These are phyloP conservation scores for Gracilaria domingensis DNA, from an alignment of 23 red algal genomes.

Conservation along the genomic window DNA sequence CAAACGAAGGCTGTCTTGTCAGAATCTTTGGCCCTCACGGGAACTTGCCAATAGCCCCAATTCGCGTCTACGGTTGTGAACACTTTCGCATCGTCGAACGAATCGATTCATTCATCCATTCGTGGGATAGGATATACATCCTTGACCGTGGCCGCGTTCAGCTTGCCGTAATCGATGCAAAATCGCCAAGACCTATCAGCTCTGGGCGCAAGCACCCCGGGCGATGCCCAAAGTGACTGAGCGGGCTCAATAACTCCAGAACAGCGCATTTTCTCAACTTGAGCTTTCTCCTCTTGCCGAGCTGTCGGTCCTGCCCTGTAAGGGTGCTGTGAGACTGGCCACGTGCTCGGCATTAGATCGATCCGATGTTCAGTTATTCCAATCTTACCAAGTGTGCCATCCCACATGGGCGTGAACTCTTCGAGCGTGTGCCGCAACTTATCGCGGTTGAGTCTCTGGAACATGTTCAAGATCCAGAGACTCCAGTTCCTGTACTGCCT, in stretches of 20 bases:
- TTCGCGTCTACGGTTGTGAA: constrained; percentile 6
- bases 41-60: not conserved
- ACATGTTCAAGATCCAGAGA: too few relatives aligned
- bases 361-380: constrained; percentile 8
- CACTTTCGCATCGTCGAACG: not conserved
- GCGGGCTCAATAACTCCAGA: constrained; percentile 14
- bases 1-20: not conserved
- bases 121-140: not conserved
- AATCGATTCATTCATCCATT: constrained; percentile 14
- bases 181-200: not conserved
- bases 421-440: not conserved
- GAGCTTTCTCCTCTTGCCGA: not conserved
- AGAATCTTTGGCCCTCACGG: not conserved
- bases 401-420: constrained; percentile 4
- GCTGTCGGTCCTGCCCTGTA: not conserved
- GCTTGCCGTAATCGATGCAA: not conserved
- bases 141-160: not conserved
- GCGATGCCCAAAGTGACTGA: not conserved
- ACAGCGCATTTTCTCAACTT: not conserved
- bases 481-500: too few relatives aligned
- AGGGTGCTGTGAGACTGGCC: not conserved
- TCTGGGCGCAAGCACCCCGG: not conserved
- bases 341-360: not conserved
- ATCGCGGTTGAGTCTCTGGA: not conserved
- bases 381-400: not conserved